A percentile compares a stretch with the other conserved stretches of the same genome.
Evolutionary conservation across 2,329 filamentous ascomycete genomes (phyloP).

Genomic region (Aspergillus udagawae): DNA sequence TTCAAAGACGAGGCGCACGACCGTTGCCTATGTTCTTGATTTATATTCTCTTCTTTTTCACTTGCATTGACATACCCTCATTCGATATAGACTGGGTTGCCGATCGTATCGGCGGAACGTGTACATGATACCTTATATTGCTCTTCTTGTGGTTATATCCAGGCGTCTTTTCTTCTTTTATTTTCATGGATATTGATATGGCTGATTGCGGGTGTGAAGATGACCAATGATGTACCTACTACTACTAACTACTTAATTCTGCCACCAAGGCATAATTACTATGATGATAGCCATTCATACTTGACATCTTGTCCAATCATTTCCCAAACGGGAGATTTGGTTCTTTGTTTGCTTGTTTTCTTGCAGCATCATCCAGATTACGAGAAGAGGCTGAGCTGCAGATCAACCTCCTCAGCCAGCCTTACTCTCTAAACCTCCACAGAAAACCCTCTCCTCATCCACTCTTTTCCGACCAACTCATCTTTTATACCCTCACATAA

Average conservation of each 20-base stretch:
- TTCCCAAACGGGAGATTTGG: too few relatives aligned
- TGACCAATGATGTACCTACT: neutral
- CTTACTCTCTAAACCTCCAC: too few relatives aligned
- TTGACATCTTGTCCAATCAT: too few relatives aligned
- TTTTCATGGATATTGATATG: constrained; percentile 1
- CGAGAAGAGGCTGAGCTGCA: too few relatives aligned
- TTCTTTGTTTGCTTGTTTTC: too few relatives aligned
- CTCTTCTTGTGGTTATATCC: constrained; percentile 4
- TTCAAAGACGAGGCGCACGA: too few relatives aligned
- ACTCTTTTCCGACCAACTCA: neutral
- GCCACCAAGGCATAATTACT: neutral
- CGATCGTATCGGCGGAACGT: constrained; percentile 22
- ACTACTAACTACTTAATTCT: neutral
- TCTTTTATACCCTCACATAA: neutral
- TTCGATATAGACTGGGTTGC: constrained; percentile 25
- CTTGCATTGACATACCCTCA: constrained; percentile 22
- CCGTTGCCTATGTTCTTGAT: too few relatives aligned
- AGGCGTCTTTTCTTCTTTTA: neutral
- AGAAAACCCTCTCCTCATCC: too few relatives aligned
- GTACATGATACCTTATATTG: constrained; percentile 33
- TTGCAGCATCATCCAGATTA: too few relatives aligned
- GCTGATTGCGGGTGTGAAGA: constrained; percentile 4
- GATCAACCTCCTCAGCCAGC: too few relatives aligned
- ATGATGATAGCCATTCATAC: neutral
- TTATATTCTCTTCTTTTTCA: constrained; percentile 11